Conservation (phyloP, 176 grass and related monocot genomes). For the Aechmea fasciata region DNA sequence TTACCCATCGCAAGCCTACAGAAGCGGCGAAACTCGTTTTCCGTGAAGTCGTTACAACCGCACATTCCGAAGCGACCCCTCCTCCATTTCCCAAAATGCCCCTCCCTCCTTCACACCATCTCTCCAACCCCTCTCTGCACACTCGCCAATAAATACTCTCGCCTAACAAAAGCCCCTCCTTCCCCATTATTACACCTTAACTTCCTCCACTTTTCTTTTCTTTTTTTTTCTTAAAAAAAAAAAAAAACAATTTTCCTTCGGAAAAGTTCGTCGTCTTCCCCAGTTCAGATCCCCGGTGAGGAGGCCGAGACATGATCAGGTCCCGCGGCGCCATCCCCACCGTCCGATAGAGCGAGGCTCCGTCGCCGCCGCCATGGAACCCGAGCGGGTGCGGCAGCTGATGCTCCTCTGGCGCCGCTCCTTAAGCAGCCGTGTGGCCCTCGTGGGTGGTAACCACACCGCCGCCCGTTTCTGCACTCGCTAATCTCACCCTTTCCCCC, state of each 20-base stretch:
- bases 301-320: slow-evolving; percentile 25
- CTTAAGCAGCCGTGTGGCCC: slow-evolving; percentile 49
- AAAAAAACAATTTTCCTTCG: too few species aligned
- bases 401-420: slow-evolving; percentile 52
- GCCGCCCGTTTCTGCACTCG: slow-evolving; percentile 79
- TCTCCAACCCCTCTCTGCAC: too few species aligned
- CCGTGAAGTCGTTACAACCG: too few species aligned
- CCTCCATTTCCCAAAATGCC: too few species aligned
- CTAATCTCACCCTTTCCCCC: slow-evolving; percentile 28
- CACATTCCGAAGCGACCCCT: too few species aligned
- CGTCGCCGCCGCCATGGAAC: slow-evolving; percentile 35
- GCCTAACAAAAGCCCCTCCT: too few species aligned
- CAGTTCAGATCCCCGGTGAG: slow-evolving; percentile 35
- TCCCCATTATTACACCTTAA: too few species aligned
- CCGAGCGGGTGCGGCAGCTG: slow-evolving; percentile 46
- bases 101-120: too few species aligned
- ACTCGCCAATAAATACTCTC: too few species aligned
- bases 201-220: background rate
- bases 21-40: too few species aligned
- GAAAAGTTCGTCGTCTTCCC: background rate
- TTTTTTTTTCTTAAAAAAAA: background rate
- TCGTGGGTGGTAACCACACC: slow-evolving; percentile 97
- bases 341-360: slow-evolving; percentile 7
- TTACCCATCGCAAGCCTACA: too few species aligned
- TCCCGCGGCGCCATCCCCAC: background rate